A percentile compares a stretch with the other conserved stretches of the same genome.
Evolutionary conservation across 2,329 filamentous ascomycete genomes (phyloP).

Genomic region (Madurella fahalii): DNA sequence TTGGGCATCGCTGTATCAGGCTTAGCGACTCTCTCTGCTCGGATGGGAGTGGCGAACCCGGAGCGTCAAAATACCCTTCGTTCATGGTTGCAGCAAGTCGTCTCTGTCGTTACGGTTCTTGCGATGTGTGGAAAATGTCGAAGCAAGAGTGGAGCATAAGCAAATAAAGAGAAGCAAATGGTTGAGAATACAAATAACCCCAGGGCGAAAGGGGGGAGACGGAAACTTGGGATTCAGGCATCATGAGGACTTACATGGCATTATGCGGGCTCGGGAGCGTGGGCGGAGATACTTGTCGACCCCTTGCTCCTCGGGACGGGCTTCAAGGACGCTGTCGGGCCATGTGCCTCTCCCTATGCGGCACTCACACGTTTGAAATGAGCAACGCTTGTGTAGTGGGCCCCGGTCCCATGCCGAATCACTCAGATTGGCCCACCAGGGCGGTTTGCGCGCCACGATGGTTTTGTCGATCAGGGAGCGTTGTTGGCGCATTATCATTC

Average conservation of each 20-base stretch:
- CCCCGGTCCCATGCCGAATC: constrained; percentile 27
- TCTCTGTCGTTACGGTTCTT: not conserved
- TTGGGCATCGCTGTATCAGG: constrained; percentile 39
- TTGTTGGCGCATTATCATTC: constrained; percentile 22
- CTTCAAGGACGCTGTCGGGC: constrained; percentile 20
- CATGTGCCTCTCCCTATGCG: constrained; percentile 24
- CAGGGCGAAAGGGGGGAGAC: constrained; percentile 4
- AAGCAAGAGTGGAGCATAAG: not conserved
- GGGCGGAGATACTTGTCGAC: constrained; percentile 21
- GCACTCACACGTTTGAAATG: constrained; percentile 30
- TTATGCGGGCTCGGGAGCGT: constrained; percentile 22
- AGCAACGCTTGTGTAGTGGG: constrained; percentile 31
- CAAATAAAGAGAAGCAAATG: constrained; percentile 1
- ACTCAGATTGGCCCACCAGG: constrained; percentile 29
- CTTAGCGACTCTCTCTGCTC: constrained; percentile 17
- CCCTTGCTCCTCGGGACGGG: constrained; percentile 23
- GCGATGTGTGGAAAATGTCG: constrained; percentile 7
- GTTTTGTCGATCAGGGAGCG: constrained; percentile 32
- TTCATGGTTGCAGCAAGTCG: constrained; percentile 20
- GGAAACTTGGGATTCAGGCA: constrained; percentile 16
- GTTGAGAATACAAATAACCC: constrained; percentile 3
- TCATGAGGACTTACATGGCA: constrained; percentile 23
- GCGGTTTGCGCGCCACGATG: constrained; percentile 33
- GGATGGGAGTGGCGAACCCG: not conserved
- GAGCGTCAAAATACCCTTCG: constrained; percentile 24